A percentile compares a stretch with the other conserved stretches of the same genome.
Conservation (phyloP, 2,329 filamentous ascomycete genomes). For the Diaporthe sp. region DNA sequence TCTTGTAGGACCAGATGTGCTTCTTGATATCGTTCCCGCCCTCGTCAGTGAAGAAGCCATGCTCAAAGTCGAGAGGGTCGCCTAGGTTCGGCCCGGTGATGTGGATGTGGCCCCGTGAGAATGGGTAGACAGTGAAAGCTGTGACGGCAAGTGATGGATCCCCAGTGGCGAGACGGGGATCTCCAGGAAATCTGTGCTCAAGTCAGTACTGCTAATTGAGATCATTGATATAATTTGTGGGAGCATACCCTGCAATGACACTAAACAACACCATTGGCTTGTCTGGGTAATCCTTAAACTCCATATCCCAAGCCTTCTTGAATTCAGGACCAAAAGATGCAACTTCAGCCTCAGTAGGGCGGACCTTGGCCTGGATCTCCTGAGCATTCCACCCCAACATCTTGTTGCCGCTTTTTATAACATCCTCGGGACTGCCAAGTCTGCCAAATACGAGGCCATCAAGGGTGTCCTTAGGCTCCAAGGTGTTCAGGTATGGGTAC, state of each 20-base stretch:
- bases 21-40: slow-evolving; percentile 63
- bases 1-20: slow-evolving; percentile 63
- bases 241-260: slow-evolving; percentile 38
- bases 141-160: too few relatives aligned
- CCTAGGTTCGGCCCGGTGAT: slow-evolving; percentile 55
- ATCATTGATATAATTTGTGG: too few relatives aligned
- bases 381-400: slow-evolving; percentile 44
- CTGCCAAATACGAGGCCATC: not conserved
- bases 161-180: too few relatives aligned
- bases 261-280: slow-evolving; percentile 40
- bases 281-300: slow-evolving; percentile 41
- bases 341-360: slow-evolving; percentile 43
- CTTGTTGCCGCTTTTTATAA: slow-evolving; percentile 39
- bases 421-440: slow-evolving; percentile 25
- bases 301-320: slow-evolving; percentile 42
- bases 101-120: slow-evolving; percentile 50
- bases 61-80: slow-evolving; percentile 61
- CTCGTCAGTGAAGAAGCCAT: slow-evolving; percentile 62
- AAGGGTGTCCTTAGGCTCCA: not conserved
- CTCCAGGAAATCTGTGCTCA: slow-evolving; percentile 1
- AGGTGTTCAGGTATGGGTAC: slow-evolving; percentile 14
- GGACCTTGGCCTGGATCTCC: slow-evolving; percentile 42
- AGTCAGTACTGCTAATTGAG: too few relatives aligned
- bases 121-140: too few relatives aligned
- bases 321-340: slow-evolving; percentile 42